Evolutionary conservation across 2,329 filamentous ascomycete genomes (phyloP).

Genomic region (Ascochyta pisi): DNA sequence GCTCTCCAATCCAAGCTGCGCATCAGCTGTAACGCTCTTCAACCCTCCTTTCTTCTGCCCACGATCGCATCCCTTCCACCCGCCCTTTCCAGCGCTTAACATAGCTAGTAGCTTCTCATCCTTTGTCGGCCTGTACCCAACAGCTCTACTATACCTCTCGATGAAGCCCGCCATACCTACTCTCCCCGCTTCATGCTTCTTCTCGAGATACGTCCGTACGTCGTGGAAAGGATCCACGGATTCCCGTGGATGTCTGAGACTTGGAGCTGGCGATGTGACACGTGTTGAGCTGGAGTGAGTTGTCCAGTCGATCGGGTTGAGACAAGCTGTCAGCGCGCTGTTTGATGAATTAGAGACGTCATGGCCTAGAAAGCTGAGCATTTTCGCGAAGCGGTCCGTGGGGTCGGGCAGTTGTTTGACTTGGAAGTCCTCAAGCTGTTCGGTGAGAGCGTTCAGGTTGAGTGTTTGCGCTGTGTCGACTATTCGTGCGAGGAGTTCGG

Average conservation of each 20-base stretch:
- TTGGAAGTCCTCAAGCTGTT: not conserved
- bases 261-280: not conserved
- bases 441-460: not conserved
- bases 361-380: not conserved
- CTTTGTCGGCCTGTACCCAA: constrained; percentile 8
- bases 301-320: not conserved
- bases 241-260: not conserved
- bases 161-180: constrained; percentile 16
- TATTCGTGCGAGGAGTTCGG: not conserved
- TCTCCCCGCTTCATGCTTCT: not conserved
- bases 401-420: not conserved
- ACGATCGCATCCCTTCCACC: not conserved
- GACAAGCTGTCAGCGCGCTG: not conserved
- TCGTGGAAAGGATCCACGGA: not conserved
- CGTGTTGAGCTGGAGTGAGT: not conserved
- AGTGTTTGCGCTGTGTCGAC: not conserved
- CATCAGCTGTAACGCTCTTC: no score
- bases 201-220: not conserved
- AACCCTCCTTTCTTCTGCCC: not conserved
- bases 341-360: not conserved
- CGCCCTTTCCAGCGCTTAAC: not conserved
- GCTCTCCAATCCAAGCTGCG: no score
- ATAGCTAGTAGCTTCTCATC: constrained; percentile 8
- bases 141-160: constrained; percentile 12
- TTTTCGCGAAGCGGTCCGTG: not conserved